A percentile compares a stretch with the other conserved stretches of the same genome.
Evolutionary conservation across 257 asterid species (phyloP).

Genomic region (Lycium ferocissimum): DNA sequence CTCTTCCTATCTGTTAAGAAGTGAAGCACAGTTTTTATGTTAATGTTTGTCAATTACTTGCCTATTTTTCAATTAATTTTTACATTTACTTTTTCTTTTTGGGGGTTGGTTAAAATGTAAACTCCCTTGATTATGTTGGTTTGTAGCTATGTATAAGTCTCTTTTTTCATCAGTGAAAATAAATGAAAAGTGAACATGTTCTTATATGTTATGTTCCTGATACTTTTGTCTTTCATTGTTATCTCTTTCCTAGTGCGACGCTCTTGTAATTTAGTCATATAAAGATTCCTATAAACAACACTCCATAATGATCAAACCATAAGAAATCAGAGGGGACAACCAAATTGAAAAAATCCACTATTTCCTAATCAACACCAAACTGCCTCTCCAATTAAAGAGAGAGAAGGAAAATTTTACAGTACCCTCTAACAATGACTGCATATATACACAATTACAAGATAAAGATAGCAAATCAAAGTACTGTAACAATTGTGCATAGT

Average conservation of each 20-base stretch:
- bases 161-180: not conserved
- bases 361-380: not conserved
- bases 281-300: not conserved
- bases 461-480: not conserved
- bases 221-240: not conserved
- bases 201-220: not conserved
- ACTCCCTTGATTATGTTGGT: slow-evolving; percentile 23
- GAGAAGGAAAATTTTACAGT: not conserved
- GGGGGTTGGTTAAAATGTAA: not conserved
- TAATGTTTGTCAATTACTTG: slow-evolving; percentile 17
- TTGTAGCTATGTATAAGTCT: slow-evolving; percentile 16
- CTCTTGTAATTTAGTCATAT: not conserved
- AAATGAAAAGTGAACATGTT: slow-evolving; percentile 10
- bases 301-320: not conserved
- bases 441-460: not conserved
- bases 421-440: not conserved
- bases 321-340: not conserved
- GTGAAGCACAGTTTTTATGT: not conserved
- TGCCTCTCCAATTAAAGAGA: not conserved
- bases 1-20: slow-evolving; percentile 74
- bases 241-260: not conserved
- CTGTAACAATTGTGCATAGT: not conserved
- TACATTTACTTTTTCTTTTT: not conserved
- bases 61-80: slow-evolving; percentile 22
- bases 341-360: not conserved